Conservation (phyloP, 2,329 filamentous ascomycete species). For the Rutstroemia sp. region DNA sequence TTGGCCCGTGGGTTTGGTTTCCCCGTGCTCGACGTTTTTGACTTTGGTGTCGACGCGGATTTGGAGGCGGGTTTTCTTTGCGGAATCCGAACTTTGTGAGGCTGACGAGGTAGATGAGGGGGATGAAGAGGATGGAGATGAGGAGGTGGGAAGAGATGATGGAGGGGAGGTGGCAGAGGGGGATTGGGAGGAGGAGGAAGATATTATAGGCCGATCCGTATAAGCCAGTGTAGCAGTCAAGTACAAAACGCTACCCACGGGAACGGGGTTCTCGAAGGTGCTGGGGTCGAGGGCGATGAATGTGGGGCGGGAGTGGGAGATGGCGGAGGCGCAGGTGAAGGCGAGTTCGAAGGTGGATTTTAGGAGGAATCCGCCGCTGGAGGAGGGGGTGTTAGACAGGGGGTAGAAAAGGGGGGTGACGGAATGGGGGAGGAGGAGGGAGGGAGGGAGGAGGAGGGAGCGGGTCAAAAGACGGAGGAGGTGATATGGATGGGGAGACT, state of each 20-base stretch:
- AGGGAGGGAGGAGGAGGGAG: no score
- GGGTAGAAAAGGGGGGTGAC: no score
- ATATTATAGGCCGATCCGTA: slow-evolving; percentile 39
- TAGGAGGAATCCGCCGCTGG: slow-evolving; percentile 55
- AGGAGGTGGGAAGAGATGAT: no score
- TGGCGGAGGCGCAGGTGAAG: slow-evolving; percentile 63
- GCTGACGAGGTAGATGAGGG: no score
- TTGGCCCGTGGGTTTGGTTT: slow-evolving; percentile 59
- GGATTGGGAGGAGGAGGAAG: no score
- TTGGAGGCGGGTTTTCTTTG: slow-evolving; percentile 53
- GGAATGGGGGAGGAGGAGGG: no score
- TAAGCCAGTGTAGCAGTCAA: slow-evolving; percentile 61
- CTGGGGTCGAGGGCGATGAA: slow-evolving; percentile 64
- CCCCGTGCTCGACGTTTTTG: slow-evolving; percentile 60
- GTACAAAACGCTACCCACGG: slow-evolving; percentile 64
- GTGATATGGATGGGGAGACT: no score
- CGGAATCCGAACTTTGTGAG: no score
- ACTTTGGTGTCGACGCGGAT: slow-evolving; percentile 63
- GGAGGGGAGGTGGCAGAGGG: no score
- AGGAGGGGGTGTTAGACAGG: no score
- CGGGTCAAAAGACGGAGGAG: no score
- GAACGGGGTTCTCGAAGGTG: slow-evolving; percentile 65
- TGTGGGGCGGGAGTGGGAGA: slow-evolving; percentile 57
- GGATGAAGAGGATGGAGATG: no score
- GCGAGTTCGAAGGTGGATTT: slow-evolving; percentile 67